phyloP scores from a whole-genome alignment of 805 yeast species.

The Debaryomyces tyrocola region DNA sequence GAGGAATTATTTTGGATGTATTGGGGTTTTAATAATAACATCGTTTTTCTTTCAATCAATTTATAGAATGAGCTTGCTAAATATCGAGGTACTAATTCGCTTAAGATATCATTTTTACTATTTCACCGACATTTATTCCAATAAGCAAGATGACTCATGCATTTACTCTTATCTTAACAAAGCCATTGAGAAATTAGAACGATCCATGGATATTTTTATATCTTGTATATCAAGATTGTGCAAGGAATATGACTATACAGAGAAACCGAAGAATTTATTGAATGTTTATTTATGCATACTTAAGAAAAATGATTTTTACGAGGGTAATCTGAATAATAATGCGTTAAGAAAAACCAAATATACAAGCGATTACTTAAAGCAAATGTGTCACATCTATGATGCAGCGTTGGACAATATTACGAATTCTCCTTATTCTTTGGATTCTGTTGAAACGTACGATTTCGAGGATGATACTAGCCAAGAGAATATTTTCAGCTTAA shows the following conservation, averaged over 20 bases:
- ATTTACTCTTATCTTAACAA: neutral
- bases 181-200: neutral
- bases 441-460: neutral
- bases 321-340: neutral
- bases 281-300: neutral
- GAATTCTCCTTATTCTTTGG: neutral
- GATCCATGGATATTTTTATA: neutral
- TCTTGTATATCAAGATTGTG: neutral
- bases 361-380: neutral
- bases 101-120: neutral
- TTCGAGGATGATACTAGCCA: neutral
- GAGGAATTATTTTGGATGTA: conserved; percentile 14
- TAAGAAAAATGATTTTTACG: neutral
- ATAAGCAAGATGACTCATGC: neutral
- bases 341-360: neutral
- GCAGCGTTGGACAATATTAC: neutral
- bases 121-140: neutral
- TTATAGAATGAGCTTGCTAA: conserved; percentile 27
- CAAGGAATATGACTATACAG: neutral
- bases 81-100: neutral
- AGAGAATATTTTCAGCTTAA: neutral
- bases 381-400: neutral
- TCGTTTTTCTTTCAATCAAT: conserved; percentile 28
- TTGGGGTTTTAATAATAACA: conserved; percentile 28
- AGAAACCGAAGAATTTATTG: neutral